A percentile compares a stretch with the other conserved stretches of the same genome.
Conservation (phyloP, 2,329 filamentous ascomycete genomes). For the Leptoxyphium fumago region DNA sequence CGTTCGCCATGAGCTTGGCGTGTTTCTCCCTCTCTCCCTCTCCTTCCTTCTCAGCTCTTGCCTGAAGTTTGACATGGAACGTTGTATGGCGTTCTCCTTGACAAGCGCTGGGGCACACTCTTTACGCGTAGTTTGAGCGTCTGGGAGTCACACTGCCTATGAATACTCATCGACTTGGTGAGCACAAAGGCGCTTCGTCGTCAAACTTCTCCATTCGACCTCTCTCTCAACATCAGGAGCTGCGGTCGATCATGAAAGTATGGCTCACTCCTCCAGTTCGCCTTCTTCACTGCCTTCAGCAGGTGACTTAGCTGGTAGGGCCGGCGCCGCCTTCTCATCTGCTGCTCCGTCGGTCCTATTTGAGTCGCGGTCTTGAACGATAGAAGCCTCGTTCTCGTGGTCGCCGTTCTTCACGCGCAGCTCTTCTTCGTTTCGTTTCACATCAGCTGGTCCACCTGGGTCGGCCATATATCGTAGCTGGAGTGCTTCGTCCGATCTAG, state of each 20-base stretch:
- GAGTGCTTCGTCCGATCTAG: not conserved
- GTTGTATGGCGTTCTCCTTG: no score
- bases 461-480: constrained; percentile 4
- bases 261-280: constrained; percentile 28
- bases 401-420: constrained; percentile 15
- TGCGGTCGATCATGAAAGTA: constrained; percentile 41
- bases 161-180: no score
- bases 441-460: constrained; percentile 4
- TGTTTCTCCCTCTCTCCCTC: no score
- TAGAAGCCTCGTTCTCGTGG: constrained; percentile 11
- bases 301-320: constrained; percentile 7
- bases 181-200: no score
- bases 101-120: no score
- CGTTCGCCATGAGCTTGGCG: no score
- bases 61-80: no score
- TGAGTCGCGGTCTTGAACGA: constrained; percentile 2
- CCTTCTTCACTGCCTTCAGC: constrained; percentile 30
- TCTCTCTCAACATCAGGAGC: no score
- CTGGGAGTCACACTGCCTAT: no score
- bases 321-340: constrained; percentile 3
- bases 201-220: no score
- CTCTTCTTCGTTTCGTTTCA: constrained; percentile 15
- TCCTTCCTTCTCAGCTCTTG: no score
- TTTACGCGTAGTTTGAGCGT: no score
- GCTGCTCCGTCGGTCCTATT: constrained; percentile 1